Conservation (phyloP, 768 basidiomycete species). For the Suillus ampliporus region DNA sequence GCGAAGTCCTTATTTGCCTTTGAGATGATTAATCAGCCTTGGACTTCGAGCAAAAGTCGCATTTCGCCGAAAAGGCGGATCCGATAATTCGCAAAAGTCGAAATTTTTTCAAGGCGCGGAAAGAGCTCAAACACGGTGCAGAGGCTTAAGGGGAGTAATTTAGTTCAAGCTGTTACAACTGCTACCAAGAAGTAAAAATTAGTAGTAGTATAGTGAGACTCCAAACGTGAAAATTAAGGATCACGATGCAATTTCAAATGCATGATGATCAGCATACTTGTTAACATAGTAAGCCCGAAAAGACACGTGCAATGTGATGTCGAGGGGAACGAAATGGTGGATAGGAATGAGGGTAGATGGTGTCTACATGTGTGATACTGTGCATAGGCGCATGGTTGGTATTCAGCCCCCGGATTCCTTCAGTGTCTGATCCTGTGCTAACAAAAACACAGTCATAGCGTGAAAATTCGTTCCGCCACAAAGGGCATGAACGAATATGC, state of each 20-base stretch:
- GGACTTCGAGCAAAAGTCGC: background rate
- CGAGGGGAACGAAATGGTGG: slow-evolving; percentile 14
- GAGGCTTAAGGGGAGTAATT: too few species aligned
- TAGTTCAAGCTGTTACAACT: background rate
- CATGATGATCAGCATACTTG: background rate
- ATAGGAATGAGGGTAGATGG: slow-evolving; percentile 31
- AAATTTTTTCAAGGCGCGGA: background rate
- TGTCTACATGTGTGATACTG: slow-evolving; percentile 27
- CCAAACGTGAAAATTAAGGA: background rate
- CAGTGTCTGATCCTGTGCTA: slow-evolving; percentile 7
- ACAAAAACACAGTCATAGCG: slow-evolving; percentile 30
- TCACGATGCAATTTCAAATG: background rate
- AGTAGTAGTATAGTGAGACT: background rate
- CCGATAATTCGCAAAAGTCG: background rate
- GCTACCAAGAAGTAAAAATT: background rate
- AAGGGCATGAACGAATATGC: slow-evolving; percentile 25
- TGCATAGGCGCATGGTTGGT: slow-evolving; percentile 15
- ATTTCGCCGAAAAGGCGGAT: background rate
- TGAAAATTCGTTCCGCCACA: slow-evolving; percentile 26
- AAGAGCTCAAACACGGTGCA: background rate
- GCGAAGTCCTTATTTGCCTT: background rate
- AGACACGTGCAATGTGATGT: background rate
- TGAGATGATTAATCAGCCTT: background rate
- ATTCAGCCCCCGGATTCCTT: slow-evolving; percentile 27
- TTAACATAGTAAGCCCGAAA: background rate